phyloP scores from a whole-genome alignment of 2,329 filamentous ascomycete species.

The Trichoderma atroviride region DNA sequence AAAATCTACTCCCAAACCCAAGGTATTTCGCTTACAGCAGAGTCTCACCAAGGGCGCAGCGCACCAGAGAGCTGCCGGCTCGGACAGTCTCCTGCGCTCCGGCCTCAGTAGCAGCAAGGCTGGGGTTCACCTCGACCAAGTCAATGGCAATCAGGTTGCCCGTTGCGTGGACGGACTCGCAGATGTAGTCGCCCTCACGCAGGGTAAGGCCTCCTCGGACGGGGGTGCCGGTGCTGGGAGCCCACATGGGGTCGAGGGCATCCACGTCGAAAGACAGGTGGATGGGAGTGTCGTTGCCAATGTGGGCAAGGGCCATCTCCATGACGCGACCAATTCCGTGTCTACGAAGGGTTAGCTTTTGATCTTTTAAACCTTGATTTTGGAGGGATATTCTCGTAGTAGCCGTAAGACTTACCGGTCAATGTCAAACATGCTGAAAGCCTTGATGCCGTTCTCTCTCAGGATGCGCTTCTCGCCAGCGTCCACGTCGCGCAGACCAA shows the following conservation, averaged over 20 bases:
- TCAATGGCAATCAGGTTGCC: conserved; percentile 79
- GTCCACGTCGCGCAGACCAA: conserved; percentile 91
- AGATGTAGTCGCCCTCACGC: conserved; percentile 95
- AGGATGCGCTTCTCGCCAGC: conserved; percentile 91
- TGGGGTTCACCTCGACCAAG: conserved; percentile 80
- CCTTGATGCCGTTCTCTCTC: conserved; percentile 85
- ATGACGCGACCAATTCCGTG: conserved; percentile 94
- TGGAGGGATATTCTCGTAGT: background rate
- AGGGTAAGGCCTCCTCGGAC: conserved; percentile 92
- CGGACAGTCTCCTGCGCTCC: conserved; percentile 85
- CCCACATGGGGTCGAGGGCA: conserved; percentile 93
- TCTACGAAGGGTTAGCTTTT: conserved; percentile 45
- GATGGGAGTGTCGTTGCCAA: conserved; percentile 91
- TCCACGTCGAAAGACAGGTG: conserved; percentile 98
- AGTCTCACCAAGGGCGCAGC: conserved; percentile 90
- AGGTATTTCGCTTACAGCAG: conserved; percentile 59
- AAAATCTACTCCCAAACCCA: background rate
- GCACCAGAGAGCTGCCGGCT: conserved; percentile 86
- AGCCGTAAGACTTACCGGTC: conserved; percentile 66
- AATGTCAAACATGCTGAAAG: conserved; percentile 98
- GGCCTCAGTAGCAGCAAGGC: conserved; percentile 61
- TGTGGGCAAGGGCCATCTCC: conserved; percentile 97
- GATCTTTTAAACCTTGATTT: no score
- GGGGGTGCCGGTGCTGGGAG: conserved; percentile 91
- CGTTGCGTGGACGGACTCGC: conserved; percentile 80